Conservation (phyloP, 805 yeast genomes). For the Cyberlindnera euphorbiae region DNA sequence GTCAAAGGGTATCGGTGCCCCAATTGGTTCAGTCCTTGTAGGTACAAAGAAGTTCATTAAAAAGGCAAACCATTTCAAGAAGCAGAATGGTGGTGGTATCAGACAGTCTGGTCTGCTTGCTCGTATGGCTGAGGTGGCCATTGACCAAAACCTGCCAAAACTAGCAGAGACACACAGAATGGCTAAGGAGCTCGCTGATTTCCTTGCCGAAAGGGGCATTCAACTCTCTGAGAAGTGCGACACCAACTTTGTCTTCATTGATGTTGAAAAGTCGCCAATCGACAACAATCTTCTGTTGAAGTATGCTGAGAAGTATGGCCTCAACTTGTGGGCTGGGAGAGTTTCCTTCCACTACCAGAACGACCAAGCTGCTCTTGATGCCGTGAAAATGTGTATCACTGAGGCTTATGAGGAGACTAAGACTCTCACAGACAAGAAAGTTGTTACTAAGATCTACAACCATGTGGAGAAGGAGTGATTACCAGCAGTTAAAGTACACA, state of each 20-base stretch:
- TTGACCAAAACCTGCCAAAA: slow-evolving; percentile 60
- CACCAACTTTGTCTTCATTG: slow-evolving; percentile 80
- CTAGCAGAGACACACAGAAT: slow-evolving; percentile 42
- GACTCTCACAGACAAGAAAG: slow-evolving; percentile 1
- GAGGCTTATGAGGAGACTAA: slow-evolving; percentile 34
- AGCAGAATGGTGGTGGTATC: slow-evolving; percentile 92
- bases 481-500: neutral
- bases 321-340: slow-evolving; percentile 60
- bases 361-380: slow-evolving; percentile 18
- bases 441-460: slow-evolving; percentile 9
- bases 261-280: slow-evolving; percentile 42
- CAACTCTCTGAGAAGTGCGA: slow-evolving; percentile 65
- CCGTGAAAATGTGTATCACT: slow-evolving; percentile 29
- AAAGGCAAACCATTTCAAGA: slow-evolving; percentile 80
- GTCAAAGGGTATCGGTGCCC: slow-evolving; percentile 90
- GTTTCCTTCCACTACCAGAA: slow-evolving; percentile 50
- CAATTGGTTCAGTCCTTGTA: slow-evolving; percentile 85
- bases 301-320: slow-evolving; percentile 49
- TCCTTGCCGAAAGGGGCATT: slow-evolving; percentile 49
- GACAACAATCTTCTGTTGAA: slow-evolving; percentile 50
- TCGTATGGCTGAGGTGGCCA: slow-evolving; percentile 71
- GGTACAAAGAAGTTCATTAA: slow-evolving; percentile 54
- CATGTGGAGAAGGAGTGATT: slow-evolving; percentile 1
- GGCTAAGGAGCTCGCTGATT: slow-evolving; percentile 47
- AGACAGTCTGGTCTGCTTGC: slow-evolving; percentile 83